Conservation (phyloP, 306 rosid species). For the Sesbania bispinosa region DNA sequence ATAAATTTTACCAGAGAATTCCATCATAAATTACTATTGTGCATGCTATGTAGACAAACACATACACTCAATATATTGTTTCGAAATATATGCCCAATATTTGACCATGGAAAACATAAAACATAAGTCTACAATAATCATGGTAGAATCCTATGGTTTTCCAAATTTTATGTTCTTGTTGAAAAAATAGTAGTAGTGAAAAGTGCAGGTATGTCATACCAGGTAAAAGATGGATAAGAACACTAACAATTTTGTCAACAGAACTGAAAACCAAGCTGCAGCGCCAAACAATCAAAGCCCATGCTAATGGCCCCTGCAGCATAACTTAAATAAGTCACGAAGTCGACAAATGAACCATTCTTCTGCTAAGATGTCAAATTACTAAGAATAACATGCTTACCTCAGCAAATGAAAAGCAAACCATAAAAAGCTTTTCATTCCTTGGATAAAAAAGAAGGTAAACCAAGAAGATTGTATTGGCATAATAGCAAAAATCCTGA, state of each 20-base stretch:
- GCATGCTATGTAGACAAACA: background rate
- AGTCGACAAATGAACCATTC: background rate
- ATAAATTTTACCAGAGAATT: background rate
- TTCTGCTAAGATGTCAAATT: slow-evolving; percentile 3
- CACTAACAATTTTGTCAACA: slow-evolving; percentile 70
- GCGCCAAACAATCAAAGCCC: slow-evolving; percentile 86
- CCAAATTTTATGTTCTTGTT: background rate
- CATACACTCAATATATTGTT: background rate
- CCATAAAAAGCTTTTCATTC: slow-evolving; percentile 75
- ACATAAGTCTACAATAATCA: background rate
- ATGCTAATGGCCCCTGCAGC: slow-evolving; percentile 76
- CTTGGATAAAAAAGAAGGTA: slow-evolving; percentile 62
- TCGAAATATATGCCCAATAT: background rate
- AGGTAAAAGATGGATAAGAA: slow-evolving; percentile 78
- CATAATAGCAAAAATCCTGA: slow-evolving; percentile 85
- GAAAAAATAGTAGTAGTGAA: background rate
- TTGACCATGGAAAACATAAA: background rate
- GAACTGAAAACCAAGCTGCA: slow-evolving; percentile 89
- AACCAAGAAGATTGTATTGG: slow-evolving; percentile 72
- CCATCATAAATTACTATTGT: background rate
- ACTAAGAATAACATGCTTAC: slow-evolving; percentile 34
- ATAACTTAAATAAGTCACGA: slow-evolving; percentile 15
- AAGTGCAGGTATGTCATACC: slow-evolving; percentile 37
- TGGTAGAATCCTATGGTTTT: background rate
- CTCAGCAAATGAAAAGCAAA: slow-evolving; percentile 88